A percentile compares a stretch with the other conserved stretches of the same genome.
phyloP scores from a whole-genome alignment of 352 stramenopile species.

The Phytophthora pseudosyringae region DNA sequence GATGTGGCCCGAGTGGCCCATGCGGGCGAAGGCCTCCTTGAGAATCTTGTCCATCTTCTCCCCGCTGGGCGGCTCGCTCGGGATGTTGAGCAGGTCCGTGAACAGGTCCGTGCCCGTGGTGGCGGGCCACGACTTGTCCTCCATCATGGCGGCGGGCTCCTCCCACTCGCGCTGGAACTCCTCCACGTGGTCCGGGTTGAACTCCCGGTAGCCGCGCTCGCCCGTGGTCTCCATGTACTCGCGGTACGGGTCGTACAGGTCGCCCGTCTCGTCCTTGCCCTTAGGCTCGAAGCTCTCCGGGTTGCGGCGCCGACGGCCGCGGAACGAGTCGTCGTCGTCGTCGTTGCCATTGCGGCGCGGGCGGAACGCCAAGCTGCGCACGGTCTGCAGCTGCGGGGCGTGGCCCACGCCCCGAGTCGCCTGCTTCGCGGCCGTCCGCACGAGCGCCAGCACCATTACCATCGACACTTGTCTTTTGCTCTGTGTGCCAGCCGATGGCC shows the following conservation, averaged over 20 bases:
- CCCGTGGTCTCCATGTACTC: slow-evolving; percentile 80
- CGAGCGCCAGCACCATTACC: slow-evolving; percentile 43
- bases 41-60: slow-evolving; percentile 79
- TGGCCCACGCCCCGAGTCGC: slow-evolving; percentile 23
- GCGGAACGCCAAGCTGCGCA: slow-evolving; percentile 29
- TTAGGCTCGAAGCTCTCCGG: slow-evolving; percentile 25
- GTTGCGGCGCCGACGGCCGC: slow-evolving; percentile 30
- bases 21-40: slow-evolving; percentile 73
- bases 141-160: slow-evolving; percentile 85
- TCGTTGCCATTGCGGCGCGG: slow-evolving; percentile 18
- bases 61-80: slow-evolving; percentile 49
- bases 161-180: slow-evolving; percentile 70
- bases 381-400: slow-evolving; percentile 19
- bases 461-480: slow-evolving; percentile 33
- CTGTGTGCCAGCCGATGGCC: slow-evolving; percentile 35
- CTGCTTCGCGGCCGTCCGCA: slow-evolving; percentile 51
- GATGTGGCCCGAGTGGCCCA: slow-evolving; percentile 75
- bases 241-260: slow-evolving; percentile 85
- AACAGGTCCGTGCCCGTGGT: slow-evolving; percentile 85
- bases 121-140: slow-evolving; percentile 88
- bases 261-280: slow-evolving; percentile 34
- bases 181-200: slow-evolving; percentile 74
- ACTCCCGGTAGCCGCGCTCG: slow-evolving; percentile 77
- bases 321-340: slow-evolving; percentile 37
- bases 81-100: slow-evolving; percentile 83